These are phyloP conservation scores for Vachellia collinsii DNA, from an alignment of 306 rosid species.

Conservation along the genomic window DNA sequence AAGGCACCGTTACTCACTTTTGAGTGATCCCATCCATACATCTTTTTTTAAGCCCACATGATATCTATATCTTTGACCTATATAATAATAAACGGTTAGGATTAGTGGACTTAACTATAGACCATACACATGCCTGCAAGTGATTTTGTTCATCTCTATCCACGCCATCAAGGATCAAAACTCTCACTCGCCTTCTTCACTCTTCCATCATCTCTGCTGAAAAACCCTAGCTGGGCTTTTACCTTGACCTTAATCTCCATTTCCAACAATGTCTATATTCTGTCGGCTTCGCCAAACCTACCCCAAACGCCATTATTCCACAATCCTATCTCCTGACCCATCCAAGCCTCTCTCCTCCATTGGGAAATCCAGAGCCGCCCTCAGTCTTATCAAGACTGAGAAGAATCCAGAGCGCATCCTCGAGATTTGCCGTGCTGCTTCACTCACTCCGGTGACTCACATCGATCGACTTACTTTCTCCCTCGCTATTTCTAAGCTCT, in stretches of 20 bases:
- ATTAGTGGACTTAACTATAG: too few relatives aligned
- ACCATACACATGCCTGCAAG: too few relatives aligned
- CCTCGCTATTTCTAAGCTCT: conserved; percentile 65
- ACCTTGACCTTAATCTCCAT: neutral
- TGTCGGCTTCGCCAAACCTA: conserved; percentile 59
- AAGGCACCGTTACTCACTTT: neutral
- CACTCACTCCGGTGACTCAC: conserved; percentile 64
- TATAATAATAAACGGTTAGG: too few relatives aligned
- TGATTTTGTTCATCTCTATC: too few relatives aligned
- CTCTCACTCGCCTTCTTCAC: neutral
- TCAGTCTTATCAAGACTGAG: conserved; percentile 66
- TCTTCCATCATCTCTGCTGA: neutral
- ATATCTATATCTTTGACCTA: too few relatives aligned
- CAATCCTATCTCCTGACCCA: conserved; percentile 64
- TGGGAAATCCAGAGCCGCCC: conserved; percentile 57
- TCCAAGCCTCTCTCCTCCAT: conserved; percentile 49
- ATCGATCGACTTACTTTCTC: conserved; percentile 73
- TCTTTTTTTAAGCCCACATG: too few relatives aligned
- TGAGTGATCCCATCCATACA: too few relatives aligned
- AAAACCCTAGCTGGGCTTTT: conserved; percentile 35
- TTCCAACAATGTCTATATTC: conserved; percentile 53
- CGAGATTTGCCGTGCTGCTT: conserved; percentile 77
- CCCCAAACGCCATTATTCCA: conserved; percentile 31
- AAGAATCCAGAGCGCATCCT: conserved; percentile 66
- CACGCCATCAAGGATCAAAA: too few relatives aligned